Conservation (phyloP, 495 filamentous ascomycete genomes). For the Aspergillus nanangensis region DNA sequence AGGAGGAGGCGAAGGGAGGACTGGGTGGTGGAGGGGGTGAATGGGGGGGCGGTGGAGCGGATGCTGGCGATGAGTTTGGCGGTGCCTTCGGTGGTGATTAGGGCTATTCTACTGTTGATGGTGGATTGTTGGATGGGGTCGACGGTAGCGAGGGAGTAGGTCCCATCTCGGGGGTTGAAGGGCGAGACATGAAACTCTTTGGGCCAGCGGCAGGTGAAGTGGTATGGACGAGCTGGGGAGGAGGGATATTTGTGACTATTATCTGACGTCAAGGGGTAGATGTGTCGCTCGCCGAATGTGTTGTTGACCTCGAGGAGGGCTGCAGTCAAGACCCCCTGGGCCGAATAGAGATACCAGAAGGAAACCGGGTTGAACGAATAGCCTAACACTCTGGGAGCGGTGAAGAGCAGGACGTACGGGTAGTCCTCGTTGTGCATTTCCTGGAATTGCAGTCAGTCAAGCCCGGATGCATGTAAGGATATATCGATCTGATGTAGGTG, state of each 20-base stretch:
- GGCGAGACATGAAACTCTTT: slow-evolving; percentile 7
- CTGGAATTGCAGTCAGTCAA: neutral
- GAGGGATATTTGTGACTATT: no score
- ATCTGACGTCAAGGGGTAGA: slow-evolving; percentile 1
- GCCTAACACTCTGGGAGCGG: slow-evolving; percentile 1
- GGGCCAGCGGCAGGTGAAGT: neutral
- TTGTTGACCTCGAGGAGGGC: slow-evolving; percentile 6
- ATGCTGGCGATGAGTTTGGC: slow-evolving; percentile 4
- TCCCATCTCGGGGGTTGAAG: slow-evolving; percentile 1
- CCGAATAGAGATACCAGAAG: slow-evolving; percentile 7
- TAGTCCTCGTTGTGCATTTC: neutral
- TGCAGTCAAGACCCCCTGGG: neutral
- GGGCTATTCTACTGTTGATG: slow-evolving; percentile 2
- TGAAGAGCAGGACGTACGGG: neutral
- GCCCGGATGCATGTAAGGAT: no score
- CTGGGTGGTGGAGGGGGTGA: no score
- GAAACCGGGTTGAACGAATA: slow-evolving; percentile 7
- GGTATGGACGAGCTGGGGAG: no score
- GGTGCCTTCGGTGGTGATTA: neutral
- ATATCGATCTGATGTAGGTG: no score
- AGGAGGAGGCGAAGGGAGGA: neutral
- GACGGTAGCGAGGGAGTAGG: neutral
- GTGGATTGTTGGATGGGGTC: neutral
- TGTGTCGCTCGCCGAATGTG: slow-evolving; percentile 5
- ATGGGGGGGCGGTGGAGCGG: no score